Conservation (phyloP, 2,329 filamentous ascomycete genomes). For the Penicillium brasilianum region DNA sequence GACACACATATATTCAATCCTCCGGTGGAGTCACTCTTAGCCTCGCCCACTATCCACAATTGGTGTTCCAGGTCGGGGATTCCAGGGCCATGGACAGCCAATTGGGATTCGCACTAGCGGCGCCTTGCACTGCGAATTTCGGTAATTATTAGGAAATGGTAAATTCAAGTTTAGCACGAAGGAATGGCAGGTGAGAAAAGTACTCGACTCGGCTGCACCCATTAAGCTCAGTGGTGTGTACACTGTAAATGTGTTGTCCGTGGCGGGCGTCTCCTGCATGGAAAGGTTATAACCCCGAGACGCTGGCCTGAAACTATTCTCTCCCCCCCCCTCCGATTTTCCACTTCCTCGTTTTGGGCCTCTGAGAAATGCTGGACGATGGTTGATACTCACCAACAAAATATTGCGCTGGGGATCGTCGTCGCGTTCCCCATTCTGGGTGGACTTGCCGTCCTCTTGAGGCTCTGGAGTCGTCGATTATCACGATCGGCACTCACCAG, state of each 20-base stretch:
- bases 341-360: not conserved
- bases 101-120: not conserved
- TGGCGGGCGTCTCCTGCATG: not conserved
- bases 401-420: constrained; percentile 30
- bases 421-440: constrained; percentile 32
- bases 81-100: not conserved
- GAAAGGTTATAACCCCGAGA: not conserved
- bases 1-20: constrained; percentile 1
- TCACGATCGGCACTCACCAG: constrained; percentile 27
- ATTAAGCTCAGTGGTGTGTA: too few species aligned
- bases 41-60: constrained; percentile 2
- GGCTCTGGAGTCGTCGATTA: constrained; percentile 34
- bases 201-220: too few species aligned
- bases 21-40: not conserved
- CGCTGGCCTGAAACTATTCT: not conserved
- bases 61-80: not conserved
- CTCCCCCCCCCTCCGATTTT: not conserved
- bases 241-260: not conserved
- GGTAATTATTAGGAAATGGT: not conserved
- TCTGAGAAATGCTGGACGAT: constrained; percentile 16
- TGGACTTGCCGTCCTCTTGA: constrained; percentile 31
- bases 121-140: not conserved
- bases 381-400: constrained; percentile 32
- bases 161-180: not conserved
- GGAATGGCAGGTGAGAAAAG: too few species aligned